Percentiles rank a stretch among this genome's conserved stretches.
These are phyloP conservation scores for Pseudevernia furfuracea DNA, from an alignment of 495 filamentous ascomycete species.

Conservation along the genomic window DNA sequence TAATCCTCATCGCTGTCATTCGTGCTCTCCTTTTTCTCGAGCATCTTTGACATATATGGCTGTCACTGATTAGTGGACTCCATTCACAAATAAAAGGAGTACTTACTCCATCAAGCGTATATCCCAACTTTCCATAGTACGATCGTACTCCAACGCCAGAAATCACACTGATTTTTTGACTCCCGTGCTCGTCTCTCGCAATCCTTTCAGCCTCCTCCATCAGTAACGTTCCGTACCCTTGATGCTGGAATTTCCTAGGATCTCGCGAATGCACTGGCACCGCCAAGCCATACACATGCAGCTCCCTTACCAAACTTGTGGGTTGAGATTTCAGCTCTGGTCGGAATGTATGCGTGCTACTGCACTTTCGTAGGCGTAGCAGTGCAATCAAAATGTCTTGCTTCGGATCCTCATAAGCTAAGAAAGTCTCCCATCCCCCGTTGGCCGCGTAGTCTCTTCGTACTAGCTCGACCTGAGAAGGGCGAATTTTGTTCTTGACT, in stretches of 20 bases:
- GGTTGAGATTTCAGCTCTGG: constrained; percentile 77
- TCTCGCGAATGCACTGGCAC: constrained; percentile 92
- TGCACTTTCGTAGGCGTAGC: constrained; percentile 85
- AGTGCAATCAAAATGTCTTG: constrained; percentile 95
- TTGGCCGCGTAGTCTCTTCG: constrained; percentile 92
- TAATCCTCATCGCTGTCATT: constrained; percentile 39
- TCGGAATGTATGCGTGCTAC: constrained; percentile 79
- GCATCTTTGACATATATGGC: constrained; percentile 75
- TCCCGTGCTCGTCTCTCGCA: constrained; percentile 86
- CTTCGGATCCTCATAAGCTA: constrained; percentile 96
- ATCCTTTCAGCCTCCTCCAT: constrained; percentile 99
- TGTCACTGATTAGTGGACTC: neutral
- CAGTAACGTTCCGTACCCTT: constrained; percentile 87
- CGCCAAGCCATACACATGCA: constrained; percentile 94
- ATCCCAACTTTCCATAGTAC: constrained; percentile 89
- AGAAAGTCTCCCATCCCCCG: constrained; percentile 95
- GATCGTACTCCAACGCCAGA: constrained; percentile 89
- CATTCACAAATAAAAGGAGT: neutral
- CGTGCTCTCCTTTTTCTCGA: constrained; percentile 35
- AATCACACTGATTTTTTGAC: constrained; percentile 89
- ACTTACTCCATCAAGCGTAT: constrained; percentile 67
- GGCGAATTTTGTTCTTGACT: constrained; percentile 95
- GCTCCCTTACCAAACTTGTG: constrained; percentile 84
- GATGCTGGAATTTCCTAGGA: constrained; percentile 94
- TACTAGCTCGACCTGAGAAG: constrained; percentile 93